Percentiles rank a stretch among this genome's conserved stretches.
These are phyloP conservation scores for Rhizophagus sp. DNA, from an alignment of 192 early-diverging fungal genomes.

Conservation along the genomic window DNA sequence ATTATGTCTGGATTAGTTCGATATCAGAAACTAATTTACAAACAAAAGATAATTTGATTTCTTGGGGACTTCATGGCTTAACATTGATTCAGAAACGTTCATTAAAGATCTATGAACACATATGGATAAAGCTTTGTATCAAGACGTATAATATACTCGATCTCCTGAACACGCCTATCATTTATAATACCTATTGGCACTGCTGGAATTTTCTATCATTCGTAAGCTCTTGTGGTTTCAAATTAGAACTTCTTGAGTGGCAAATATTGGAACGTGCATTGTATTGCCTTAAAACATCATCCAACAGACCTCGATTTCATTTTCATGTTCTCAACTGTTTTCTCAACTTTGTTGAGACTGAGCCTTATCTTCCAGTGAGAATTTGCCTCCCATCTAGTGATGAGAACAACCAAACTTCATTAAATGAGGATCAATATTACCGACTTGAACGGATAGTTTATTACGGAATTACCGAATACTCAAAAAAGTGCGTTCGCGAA, in stretches of 20 bases:
- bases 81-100: constrained; percentile 1
- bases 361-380: neutral
- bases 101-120: neutral
- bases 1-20: neutral
- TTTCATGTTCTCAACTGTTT: constrained; percentile 1
- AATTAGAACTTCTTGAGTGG: neutral
- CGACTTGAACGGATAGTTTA: neutral
- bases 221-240: neutral
- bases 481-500: constrained; percentile 2
- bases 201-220: neutral
- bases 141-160: constrained; percentile 9
- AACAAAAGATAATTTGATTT: neutral
- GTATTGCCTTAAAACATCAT: neutral
- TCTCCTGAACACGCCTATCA: neutral
- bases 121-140: neutral
- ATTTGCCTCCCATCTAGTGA: neutral
- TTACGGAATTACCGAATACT: neutral
- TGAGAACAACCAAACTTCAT: neutral
- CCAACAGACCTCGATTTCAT: neutral
- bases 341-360: neutral
- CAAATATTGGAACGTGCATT: neutral
- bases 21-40: neutral
- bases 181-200: neutral
- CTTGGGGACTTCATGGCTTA: constrained; percentile 4
- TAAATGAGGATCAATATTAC: neutral